phyloP scores from a whole-genome alignment of 116 monocot genomes.

The Thalassia testudinum region DNA sequence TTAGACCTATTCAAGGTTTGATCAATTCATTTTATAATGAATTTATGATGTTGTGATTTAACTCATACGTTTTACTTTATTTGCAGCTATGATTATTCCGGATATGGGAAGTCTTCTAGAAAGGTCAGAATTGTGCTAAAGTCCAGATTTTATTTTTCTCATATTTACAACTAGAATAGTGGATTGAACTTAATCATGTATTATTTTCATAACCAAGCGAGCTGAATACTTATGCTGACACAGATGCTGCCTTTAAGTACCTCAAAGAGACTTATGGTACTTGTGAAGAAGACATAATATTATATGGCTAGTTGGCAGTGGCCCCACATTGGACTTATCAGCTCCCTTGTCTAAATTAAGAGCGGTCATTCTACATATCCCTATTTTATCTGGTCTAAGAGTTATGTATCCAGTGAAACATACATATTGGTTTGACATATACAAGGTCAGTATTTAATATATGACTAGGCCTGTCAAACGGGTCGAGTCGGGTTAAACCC shows the following conservation, averaged over 20 bases:
- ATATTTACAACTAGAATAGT: background rate
- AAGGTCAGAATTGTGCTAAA: conserved; percentile 18
- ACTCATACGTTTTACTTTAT: too few species aligned
- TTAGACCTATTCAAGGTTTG: too few species aligned
- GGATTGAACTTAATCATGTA: background rate
- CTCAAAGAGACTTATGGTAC: conserved; percentile 17
- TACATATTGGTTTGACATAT: conserved; percentile 43
- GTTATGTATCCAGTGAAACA: conserved; percentile 36
- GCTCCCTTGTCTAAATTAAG: conserved; percentile 16
- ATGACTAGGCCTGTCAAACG: too few species aligned
- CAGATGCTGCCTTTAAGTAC: conserved; percentile 30
- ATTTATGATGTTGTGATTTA: too few species aligned
- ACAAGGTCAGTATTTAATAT: conserved; percentile 11
- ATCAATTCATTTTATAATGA: too few species aligned
- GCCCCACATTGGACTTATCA: conserved; percentile 34
- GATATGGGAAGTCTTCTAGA: conserved; percentile 32
- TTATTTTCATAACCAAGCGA: conserved; percentile 29
- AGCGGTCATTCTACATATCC: conserved; percentile 31
- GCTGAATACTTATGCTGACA: conserved; percentile 39
- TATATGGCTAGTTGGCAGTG: conserved; percentile 47
- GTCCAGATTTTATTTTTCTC: background rate
- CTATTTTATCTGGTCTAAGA: conserved; percentile 46
- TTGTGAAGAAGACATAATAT: conserved; percentile 20
- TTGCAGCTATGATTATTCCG: conserved; percentile 42
- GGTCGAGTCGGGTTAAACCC: too few species aligned